Percentiles rank a stretch among this genome's conserved stretches.
These are phyloP conservation scores for Iodosphaeria phyllophila DNA, from an alignment of 2,329 filamentous ascomycete genomes.

Conservation along the genomic window DNA sequence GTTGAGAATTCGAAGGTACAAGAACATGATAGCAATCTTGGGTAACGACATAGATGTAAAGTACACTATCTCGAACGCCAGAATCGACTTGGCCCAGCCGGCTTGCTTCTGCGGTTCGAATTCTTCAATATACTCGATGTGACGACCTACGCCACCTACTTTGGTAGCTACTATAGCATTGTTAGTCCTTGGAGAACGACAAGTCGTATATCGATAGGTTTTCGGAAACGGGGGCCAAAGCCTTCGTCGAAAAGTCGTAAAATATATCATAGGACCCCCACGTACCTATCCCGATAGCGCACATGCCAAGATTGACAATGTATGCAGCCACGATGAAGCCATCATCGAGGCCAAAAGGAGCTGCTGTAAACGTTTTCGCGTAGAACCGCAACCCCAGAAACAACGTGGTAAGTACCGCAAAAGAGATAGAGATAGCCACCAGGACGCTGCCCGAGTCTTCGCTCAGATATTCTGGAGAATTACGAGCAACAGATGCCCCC, in stretches of 20 bases:
- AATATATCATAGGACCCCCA: too few relatives aligned
- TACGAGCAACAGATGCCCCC: too few relatives aligned
- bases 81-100: conserved; percentile 7
- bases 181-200: too few relatives aligned
- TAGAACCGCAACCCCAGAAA: conserved; percentile 5
- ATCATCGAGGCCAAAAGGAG: conserved; percentile 5
- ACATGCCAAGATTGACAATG: conserved; percentile 7
- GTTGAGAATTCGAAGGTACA: conserved; percentile 13
- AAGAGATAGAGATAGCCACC: conserved; percentile 7
- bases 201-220: too few relatives aligned
- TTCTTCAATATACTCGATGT: conserved; percentile 6
- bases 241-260: too few relatives aligned
- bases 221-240: too few relatives aligned
- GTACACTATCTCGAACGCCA: conserved; percentile 12
- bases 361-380: conserved; percentile 5
- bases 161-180: conserved; percentile 9
- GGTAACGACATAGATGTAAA: conserved; percentile 11
- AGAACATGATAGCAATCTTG: conserved; percentile 12
- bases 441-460: conserved; percentile 3
- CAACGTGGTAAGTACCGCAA: conserved; percentile 5
- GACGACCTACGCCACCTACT: conserved; percentile 10
- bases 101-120: conserved; percentile 4
- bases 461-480: too few relatives aligned
- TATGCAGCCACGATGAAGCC: conserved; percentile 6
- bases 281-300: conserved; percentile 7